Percentiles rank a stretch among this genome's conserved stretches.
Evolutionary conservation across 257 asterid genomes (phyloP).

Genomic region (Solanum microdontum): DNA sequence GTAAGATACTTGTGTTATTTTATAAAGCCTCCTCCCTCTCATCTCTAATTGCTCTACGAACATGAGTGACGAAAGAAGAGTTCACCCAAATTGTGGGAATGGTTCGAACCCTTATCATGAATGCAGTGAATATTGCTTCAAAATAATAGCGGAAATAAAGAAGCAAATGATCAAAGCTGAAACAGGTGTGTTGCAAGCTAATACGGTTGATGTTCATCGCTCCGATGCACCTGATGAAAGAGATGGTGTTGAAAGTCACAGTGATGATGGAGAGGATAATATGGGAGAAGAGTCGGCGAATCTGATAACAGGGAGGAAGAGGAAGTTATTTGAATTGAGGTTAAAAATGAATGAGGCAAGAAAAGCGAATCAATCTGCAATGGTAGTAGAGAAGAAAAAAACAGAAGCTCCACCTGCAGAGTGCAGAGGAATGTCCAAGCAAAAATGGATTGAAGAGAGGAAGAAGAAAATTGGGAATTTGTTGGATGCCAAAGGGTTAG

Average conservation of each 20-base stretch:
- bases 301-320: background rate
- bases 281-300: background rate
- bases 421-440: slow-evolving; percentile 85
- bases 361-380: slow-evolving; percentile 85
- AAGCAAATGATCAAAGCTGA: slow-evolving; percentile 13
- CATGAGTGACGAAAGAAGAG: slow-evolving; percentile 42
- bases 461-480: slow-evolving; percentile 84
- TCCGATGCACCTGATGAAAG: background rate
- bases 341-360: slow-evolving; percentile 46
- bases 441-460: slow-evolving; percentile 93
- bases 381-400: slow-evolving; percentile 75
- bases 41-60: too few relatives aligned
- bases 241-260: background rate
- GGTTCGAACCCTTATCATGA: slow-evolving; percentile 58
- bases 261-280: background rate
- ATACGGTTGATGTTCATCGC: background rate
- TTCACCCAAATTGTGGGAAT: slow-evolving; percentile 62
- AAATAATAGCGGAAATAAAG: slow-evolving; percentile 42
- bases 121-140: slow-evolving; percentile 57
- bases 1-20: background rate
- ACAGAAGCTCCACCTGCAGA: slow-evolving; percentile 33
- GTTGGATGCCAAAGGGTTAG: slow-evolving; percentile 84
- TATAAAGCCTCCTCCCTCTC: too few relatives aligned
- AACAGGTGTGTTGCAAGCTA: slow-evolving; percentile 15
- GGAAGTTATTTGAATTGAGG: too few relatives aligned